These are phyloP conservation scores for Pleurotus platypus DNA, from an alignment of 768 basidiomycete species.

Conservation along the genomic window DNA sequence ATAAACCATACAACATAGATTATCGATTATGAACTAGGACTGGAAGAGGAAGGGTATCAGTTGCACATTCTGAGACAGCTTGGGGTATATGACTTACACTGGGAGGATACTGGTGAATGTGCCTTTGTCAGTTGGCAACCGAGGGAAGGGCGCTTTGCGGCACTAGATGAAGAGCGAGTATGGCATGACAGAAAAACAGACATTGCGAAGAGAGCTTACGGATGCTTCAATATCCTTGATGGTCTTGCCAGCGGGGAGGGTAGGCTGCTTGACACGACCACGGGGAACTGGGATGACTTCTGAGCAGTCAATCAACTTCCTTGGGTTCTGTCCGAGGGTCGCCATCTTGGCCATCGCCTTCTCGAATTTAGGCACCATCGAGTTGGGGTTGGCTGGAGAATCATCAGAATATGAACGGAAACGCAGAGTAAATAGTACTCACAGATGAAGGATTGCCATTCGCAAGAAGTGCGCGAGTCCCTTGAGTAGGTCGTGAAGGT, in stretches of 20 bases:
- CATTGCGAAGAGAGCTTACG: slow-evolving; percentile 10
- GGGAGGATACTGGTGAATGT: not conserved
- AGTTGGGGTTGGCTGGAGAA: slow-evolving; percentile 17
- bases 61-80: not conserved
- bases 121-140: slow-evolving; percentile 16
- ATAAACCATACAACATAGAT: not conserved
- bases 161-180: slow-evolving; percentile 11
- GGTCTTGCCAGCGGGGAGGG: slow-evolving; percentile 27
- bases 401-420: not conserved
- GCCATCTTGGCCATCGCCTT: slow-evolving; percentile 31
- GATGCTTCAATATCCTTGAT: slow-evolving; percentile 23
- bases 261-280: slow-evolving; percentile 11
- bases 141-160: slow-evolving; percentile 20
- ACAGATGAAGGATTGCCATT: slow-evolving; percentile 36
- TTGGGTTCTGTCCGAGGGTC: slow-evolving; percentile 22
- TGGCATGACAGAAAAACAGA: not conserved
- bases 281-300: slow-evolving; percentile 18
- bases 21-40: not conserved
- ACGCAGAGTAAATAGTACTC: not conserved
- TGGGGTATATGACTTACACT: not conserved
- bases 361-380: slow-evolving; percentile 22
- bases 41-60: not conserved
- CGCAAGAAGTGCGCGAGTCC: slow-evolving; percentile 27
- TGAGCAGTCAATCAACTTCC: slow-evolving; percentile 25
- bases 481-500: slow-evolving; percentile 6